These are phyloP conservation scores for Lactarius sanguifluus DNA, from an alignment of 768 basidiomycete genomes.

Conservation along the genomic window DNA sequence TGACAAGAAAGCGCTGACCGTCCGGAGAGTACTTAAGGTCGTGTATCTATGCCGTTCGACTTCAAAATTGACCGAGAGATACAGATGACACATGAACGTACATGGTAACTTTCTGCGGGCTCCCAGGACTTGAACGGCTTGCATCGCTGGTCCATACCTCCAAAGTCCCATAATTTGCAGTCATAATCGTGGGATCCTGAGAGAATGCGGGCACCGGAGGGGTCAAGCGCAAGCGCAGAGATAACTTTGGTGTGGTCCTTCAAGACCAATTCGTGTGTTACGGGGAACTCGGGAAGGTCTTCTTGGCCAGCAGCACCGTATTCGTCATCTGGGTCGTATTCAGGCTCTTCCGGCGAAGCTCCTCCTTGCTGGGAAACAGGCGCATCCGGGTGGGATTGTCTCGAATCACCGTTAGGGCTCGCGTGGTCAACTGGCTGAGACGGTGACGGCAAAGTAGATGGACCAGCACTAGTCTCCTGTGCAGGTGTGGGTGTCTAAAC, in stretches of 20 bases:
- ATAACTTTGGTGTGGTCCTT: slow-evolving; percentile 97
- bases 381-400: neutral
- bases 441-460: slow-evolving; percentile 29
- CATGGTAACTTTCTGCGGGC: slow-evolving; percentile 90
- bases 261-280: slow-evolving; percentile 85
- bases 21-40: slow-evolving; percentile 88
- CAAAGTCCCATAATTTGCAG: slow-evolving; percentile 98
- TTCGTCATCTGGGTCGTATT: slow-evolving; percentile 41
- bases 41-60: slow-evolving; percentile 59
- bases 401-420: neutral
- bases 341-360: slow-evolving; percentile 33
- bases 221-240: slow-evolving; percentile 88
- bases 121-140: slow-evolving; percentile 98
- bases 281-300: slow-evolving; percentile 69
- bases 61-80: slow-evolving; percentile 17
- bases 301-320: slow-evolving; percentile 47
- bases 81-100: slow-evolving; percentile 39
- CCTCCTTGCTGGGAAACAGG: slow-evolving; percentile 22
- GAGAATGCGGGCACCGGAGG: slow-evolving; percentile 87
- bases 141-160: slow-evolving; percentile 88
- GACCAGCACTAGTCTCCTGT: slow-evolving; percentile 35
- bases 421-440: neutral
- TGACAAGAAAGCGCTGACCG: slow-evolving; percentile 80
- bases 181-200: slow-evolving; percentile 98
- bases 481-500: slow-evolving; percentile 11